phyloP scores from a whole-genome alignment of 139 green algal genomes.

The Asterochloris sp. region DNA sequence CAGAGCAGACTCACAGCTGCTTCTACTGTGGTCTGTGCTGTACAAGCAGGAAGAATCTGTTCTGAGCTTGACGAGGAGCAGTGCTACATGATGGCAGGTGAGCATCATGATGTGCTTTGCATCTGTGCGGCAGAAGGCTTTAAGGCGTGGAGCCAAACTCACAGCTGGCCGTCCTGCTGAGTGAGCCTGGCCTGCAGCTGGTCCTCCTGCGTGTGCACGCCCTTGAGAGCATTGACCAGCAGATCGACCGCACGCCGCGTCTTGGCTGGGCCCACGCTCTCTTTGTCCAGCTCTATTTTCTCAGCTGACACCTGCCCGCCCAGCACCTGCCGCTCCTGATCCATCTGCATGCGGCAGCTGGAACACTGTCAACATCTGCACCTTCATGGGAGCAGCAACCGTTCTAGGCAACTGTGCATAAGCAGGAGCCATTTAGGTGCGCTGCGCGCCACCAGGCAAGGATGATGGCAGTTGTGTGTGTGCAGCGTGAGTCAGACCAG shows the following conservation, averaged over 20 bases:
- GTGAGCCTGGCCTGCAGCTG: slow-evolving; percentile 34
- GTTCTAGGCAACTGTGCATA: too few relatives aligned
- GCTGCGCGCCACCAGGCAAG: too few relatives aligned
- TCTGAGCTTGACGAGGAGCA: too few relatives aligned
- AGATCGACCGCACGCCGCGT: slow-evolving; percentile 18
- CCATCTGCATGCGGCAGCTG: slow-evolving; percentile 16
- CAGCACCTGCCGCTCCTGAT: neutral
- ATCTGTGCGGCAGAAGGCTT: neutral
- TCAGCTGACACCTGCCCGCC: neutral
- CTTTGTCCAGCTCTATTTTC: slow-evolving; percentile 22
- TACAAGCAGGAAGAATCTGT: too few relatives aligned
- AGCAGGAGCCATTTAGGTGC: too few relatives aligned
- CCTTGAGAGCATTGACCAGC: slow-evolving; percentile 16
- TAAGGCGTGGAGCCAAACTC: neutral
- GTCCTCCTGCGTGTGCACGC: slow-evolving; percentile 39
- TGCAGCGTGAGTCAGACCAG: too few relatives aligned
- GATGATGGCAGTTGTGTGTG: too few relatives aligned
- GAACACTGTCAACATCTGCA: neutral
- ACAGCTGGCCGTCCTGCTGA: slow-evolving; percentile 4
- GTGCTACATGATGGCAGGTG: too few relatives aligned
- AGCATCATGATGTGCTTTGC: too few relatives aligned
- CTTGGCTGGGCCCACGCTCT: slow-evolving; percentile 16
- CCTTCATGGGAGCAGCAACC: too few relatives aligned
- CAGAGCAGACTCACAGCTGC: too few relatives aligned
- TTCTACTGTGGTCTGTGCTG: too few relatives aligned